These are phyloP conservation scores for Friedmanniomyces endolithicus DNA, from an alignment of 495 filamentous ascomycete species.

Conservation along the genomic window DNA sequence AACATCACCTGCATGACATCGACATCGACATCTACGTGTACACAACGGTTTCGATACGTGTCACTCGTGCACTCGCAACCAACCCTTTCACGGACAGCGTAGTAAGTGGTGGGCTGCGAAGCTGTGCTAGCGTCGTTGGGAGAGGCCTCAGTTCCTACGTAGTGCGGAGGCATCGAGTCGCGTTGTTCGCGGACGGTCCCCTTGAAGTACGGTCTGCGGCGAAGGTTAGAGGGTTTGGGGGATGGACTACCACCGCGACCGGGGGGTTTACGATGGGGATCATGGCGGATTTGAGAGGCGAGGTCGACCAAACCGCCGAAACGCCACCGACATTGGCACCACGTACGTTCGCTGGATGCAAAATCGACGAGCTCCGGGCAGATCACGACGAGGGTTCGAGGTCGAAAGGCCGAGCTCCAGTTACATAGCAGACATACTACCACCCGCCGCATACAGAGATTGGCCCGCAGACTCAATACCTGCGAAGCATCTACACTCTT, in stretches of 20 bases:
- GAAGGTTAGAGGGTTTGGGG: not conserved
- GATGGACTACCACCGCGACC: not conserved
- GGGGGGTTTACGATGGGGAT: conserved; percentile 2
- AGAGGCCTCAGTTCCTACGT: too few species aligned
- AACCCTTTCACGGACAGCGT: too few species aligned
- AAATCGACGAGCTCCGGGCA: conserved; percentile 64
- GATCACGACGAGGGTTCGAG: conserved; percentile 53
- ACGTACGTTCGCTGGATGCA: conserved; percentile 90
- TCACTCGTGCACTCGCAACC: too few species aligned
- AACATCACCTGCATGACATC: too few species aligned
- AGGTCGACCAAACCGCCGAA: conserved; percentile 14
- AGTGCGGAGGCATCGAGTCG: not conserved
- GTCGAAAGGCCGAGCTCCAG: conserved; percentile 72
- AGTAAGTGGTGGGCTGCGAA: too few species aligned
- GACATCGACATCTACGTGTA: too few species aligned
- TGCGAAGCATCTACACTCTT: conserved; percentile 82
- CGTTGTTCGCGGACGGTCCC: not conserved
- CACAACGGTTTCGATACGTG: too few species aligned
- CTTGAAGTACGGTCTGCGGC: not conserved
- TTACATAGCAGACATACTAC: conserved; percentile 85
- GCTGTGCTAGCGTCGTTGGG: too few species aligned
- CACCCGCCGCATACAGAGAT: conserved; percentile 58
- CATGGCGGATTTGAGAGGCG: conserved; percentile 13
- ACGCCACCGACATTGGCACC: conserved; percentile 91
- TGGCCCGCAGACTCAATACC: conserved; percentile 74